phyloP scores from a whole-genome alignment of 768 basidiomycete genomes.

The Macrolepiota dolichaula region DNA sequence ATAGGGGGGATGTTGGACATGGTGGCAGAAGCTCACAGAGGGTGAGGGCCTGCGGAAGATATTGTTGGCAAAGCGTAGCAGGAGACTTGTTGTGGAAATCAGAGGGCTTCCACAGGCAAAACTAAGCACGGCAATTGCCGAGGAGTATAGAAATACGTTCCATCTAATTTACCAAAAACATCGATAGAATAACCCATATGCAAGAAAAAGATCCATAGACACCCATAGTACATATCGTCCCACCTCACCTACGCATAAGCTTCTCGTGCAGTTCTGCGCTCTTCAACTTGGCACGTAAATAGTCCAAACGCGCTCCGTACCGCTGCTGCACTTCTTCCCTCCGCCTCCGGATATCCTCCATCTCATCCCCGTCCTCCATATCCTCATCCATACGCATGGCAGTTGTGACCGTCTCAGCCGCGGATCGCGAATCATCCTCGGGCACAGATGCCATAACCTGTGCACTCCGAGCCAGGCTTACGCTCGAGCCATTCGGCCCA shows the following conservation, averaged over 20 bases:
- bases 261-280: conserved; percentile 84
- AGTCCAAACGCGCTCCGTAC: conserved; percentile 76
- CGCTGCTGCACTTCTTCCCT: conserved; percentile 67
- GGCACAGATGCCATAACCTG: conserved; percentile 50
- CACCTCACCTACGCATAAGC: conserved; percentile 53
- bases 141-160: background rate
- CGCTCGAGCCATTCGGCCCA: conserved; percentile 33
- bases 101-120: background rate
- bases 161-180: conserved; percentile 19
- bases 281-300: conserved; percentile 77
- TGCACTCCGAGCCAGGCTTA: conserved; percentile 51
- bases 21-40: conserved; percentile 9
- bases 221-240: conserved; percentile 3
- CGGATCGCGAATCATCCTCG: conserved; percentile 38
- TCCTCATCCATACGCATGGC: conserved; percentile 28
- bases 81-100: background rate
- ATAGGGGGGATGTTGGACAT: conserved; percentile 28
- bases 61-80: background rate
- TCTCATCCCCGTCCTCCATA: conserved; percentile 56
- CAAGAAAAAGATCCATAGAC: background rate
- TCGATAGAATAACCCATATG: conserved; percentile 8
- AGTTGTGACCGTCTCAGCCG: conserved; percentile 20
- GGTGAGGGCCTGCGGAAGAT: background rate
- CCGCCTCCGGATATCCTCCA: conserved; percentile 66
- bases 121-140: conserved; percentile 6